Conservation (phyloP, 2,329 filamentous ascomycete genomes). For the Thielaviopsis populi region DNA sequence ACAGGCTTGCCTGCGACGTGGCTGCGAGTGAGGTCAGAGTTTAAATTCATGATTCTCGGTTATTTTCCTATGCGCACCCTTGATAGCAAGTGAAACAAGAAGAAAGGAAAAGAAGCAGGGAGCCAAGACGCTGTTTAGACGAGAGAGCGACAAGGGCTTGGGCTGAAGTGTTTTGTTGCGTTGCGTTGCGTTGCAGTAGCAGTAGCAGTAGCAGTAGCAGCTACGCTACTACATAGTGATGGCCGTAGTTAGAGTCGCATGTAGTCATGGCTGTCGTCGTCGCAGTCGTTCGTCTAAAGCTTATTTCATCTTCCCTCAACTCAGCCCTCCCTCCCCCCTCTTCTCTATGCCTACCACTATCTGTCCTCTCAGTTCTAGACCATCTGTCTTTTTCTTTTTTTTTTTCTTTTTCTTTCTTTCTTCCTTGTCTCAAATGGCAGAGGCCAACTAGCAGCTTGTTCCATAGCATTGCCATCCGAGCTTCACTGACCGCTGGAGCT, state of each 20-base stretch:
- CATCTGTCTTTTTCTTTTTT: not conserved
- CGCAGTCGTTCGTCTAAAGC: not conserved
- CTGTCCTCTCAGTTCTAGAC: not conserved
- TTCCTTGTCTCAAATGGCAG: not conserved
- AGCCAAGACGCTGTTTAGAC: not conserved
- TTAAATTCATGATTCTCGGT: not conserved
- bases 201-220: no score
- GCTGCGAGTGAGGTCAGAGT: no score
- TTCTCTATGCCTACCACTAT: not conserved
- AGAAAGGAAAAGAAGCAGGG: not conserved
- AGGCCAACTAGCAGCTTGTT: not conserved
- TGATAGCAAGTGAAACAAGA: not conserved
- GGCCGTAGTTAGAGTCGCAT: not conserved
- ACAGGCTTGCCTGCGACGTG: not conserved
- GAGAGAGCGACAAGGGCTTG: no score
- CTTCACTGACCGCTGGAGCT: constrained; percentile 5
- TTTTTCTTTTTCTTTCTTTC: not conserved
- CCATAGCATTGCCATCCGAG: not conserved
- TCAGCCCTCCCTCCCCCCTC: not conserved
- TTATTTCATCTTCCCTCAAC: not conserved
- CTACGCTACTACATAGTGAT: no score
- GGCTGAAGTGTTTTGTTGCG: no score
- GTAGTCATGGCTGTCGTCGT: not conserved
- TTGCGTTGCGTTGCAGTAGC: no score
- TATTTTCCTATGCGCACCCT: not conserved